Evolutionary conservation across 2,329 filamentous ascomycete species (phyloP), one percentile per base, ranked within the genome.

Genomic region (Trichoderma breve): DNA sequence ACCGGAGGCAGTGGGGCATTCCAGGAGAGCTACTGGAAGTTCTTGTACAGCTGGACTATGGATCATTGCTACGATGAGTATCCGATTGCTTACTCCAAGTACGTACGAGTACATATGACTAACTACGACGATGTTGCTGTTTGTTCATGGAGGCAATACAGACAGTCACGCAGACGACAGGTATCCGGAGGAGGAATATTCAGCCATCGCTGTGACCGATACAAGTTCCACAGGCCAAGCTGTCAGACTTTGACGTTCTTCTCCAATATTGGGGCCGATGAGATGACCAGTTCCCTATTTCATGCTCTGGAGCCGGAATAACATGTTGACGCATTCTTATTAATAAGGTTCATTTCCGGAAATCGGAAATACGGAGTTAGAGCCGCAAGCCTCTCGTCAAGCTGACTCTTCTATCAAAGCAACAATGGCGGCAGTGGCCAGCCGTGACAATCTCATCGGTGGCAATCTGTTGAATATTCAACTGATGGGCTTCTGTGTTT

Each of bases 331-430:
- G 26, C 12, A 43, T 43, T 43, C 39, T 70, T 70, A 70, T 53
- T 51, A 70, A 70, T 70, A 47, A 24, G 39, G n/a, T 28, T 57
- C n/a, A 39, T 39, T 53, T 62, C 36, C 57, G 57, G 57, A 53
- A 55, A 1, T 9, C 66, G 66, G 66, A 62, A 62, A 53, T 70
- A 70, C 66, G 66, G 66, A 70, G 21, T 61, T 70, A 70, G 18
- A 53, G n/a, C 8, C 7, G 18, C 34, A 9, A 11, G 66, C 24
- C 55, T 15, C 26, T 60, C 32, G 30, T 24, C n/a, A 26, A 15
- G 64, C 51, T 43, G 53, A 9, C 9, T 26, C 15, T 21, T n/a
- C 7, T 2, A 24, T 60, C 26, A 21, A 15, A 32, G 58, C 36
- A 60, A 11, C 64, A 47, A 36, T 26, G 6, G 8, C 6, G 6